phyloP scores from a whole-genome alignment of 2,329 filamentous ascomycete genomes.

The Metarhizium sp. region DNA sequence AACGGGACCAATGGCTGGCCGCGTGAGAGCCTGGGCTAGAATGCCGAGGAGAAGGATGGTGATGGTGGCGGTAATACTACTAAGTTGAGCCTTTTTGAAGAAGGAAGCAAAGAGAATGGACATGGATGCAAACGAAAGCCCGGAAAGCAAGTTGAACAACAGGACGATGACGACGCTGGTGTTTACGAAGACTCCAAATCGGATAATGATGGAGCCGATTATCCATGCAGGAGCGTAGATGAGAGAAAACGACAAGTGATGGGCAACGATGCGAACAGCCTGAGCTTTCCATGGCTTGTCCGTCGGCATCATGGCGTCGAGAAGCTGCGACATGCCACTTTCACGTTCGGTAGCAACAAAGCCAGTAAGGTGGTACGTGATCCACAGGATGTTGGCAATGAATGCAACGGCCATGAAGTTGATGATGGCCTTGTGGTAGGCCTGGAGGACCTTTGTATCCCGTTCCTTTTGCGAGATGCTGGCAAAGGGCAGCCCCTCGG shows the following conservation, averaged over 20 bases:
- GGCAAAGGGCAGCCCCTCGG: constrained; percentile 67
- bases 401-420: constrained; percentile 71
- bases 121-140: constrained; percentile 68
- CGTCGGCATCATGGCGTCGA: constrained; percentile 87
- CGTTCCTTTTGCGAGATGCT: constrained; percentile 59
- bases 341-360: constrained; percentile 81
- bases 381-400: constrained; percentile 68
- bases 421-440: constrained; percentile 64
- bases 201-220: constrained; percentile 58
- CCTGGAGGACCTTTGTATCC: constrained; percentile 51
- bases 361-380: constrained; percentile 81
- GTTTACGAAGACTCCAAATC: constrained; percentile 52
- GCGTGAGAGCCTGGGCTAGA: constrained; percentile 65
- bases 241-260: constrained; percentile 70
- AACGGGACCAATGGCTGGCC: constrained; percentile 53
- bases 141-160: constrained; percentile 66
- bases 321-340: constrained; percentile 74
- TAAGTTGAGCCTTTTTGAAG: constrained; percentile 81
- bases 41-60: constrained; percentile 68
- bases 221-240: constrained; percentile 81
- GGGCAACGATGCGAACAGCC: constrained; percentile 65
- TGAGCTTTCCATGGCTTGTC: constrained; percentile 66
- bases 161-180: constrained; percentile 58
- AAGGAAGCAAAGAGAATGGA: constrained; percentile 74
- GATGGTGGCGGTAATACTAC: constrained; percentile 71